phyloP scores from a whole-genome alignment of 495 filamentous ascomycete genomes.

The Penicillium diatomitis region DNA sequence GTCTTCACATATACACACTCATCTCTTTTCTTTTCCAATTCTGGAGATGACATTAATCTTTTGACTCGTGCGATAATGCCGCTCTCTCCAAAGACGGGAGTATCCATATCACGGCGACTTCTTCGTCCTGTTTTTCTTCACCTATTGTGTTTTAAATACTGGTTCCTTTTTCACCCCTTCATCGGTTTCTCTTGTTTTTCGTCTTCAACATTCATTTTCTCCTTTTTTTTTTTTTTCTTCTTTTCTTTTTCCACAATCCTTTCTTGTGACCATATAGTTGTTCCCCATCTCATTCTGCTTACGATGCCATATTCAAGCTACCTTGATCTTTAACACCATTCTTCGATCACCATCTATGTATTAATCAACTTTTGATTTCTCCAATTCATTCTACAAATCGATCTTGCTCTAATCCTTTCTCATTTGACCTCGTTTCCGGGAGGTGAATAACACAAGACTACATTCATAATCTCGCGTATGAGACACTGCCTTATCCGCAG shows the following conservation, averaged over 20 bases:
- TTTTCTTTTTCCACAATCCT: background rate
- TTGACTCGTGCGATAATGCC: too few species aligned
- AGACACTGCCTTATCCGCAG: too few species aligned
- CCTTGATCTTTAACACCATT: background rate
- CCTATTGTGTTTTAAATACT: slow-evolving; percentile 3
- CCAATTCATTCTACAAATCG: too few species aligned
- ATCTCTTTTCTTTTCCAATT: background rate
- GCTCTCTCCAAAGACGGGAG: too few species aligned
- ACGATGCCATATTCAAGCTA: slow-evolving; percentile 8
- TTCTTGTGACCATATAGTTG: slow-evolving; percentile 10
- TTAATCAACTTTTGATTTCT: too few species aligned
- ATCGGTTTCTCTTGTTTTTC: background rate
- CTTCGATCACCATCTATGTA: too few species aligned
- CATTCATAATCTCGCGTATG: too few species aligned
- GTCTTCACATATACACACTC: background rate
- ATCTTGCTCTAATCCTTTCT: too few species aligned
- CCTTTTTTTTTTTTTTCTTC: slow-evolving; percentile 11
- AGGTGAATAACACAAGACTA: too few species aligned
- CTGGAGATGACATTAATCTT: too few species aligned
- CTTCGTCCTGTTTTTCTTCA: slow-evolving; percentile 15
- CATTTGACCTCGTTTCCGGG: too few species aligned
- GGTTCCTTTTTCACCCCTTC: too few species aligned
- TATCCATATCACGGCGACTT: slow-evolving; percentile 4
- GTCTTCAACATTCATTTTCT: slow-evolving; percentile 12
- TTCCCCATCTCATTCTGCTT: slow-evolving; percentile 7